These are phyloP conservation scores for Penstemon barbatus DNA, from an alignment of 257 asterid genomes.

Conservation along the genomic window DNA sequence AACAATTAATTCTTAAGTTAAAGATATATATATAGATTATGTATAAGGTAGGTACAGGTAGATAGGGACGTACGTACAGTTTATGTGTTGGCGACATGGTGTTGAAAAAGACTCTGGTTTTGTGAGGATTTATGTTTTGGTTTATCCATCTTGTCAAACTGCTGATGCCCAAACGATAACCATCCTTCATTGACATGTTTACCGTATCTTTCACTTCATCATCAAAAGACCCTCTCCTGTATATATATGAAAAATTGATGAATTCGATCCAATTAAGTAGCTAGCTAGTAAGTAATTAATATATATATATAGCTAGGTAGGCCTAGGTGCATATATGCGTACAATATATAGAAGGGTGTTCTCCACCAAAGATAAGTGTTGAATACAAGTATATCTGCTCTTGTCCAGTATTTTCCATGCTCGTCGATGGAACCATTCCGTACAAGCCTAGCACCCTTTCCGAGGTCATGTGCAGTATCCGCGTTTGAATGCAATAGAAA, in stretches of 20 bases:
- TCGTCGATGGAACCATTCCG: constrained; percentile 54
- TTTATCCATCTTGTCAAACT: constrained; percentile 20
- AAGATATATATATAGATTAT: too few relatives aligned
- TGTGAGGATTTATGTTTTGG: constrained; percentile 5
- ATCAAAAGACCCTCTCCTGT: constrained; percentile 10
- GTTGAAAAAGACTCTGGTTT: constrained; percentile 9
- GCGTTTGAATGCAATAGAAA: constrained; percentile 60
- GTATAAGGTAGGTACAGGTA: too few relatives aligned
- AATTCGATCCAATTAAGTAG: too few relatives aligned
- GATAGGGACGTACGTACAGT: background rate
- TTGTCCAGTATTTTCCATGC: constrained; percentile 61
- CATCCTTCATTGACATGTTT: background rate
- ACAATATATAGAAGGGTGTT: constrained; percentile 40
- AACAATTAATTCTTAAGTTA: background rate
- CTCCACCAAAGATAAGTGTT: constrained; percentile 68
- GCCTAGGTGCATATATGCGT: background rate
- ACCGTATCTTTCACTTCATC: constrained; percentile 1
- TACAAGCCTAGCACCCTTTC: constrained; percentile 47
- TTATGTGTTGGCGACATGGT: constrained; percentile 21
- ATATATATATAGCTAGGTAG: too few relatives aligned
- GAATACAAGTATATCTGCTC: constrained; percentile 54
- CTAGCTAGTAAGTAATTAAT: too few relatives aligned
- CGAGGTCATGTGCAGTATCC: constrained; percentile 43
- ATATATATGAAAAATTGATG: too few relatives aligned
- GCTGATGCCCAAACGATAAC: constrained; percentile 17